Percentiles rank a stretch among this genome's conserved stretches.
Conservation (phyloP, 768 basidiomycete genomes). For the Solioccasus polychromus region DNA sequence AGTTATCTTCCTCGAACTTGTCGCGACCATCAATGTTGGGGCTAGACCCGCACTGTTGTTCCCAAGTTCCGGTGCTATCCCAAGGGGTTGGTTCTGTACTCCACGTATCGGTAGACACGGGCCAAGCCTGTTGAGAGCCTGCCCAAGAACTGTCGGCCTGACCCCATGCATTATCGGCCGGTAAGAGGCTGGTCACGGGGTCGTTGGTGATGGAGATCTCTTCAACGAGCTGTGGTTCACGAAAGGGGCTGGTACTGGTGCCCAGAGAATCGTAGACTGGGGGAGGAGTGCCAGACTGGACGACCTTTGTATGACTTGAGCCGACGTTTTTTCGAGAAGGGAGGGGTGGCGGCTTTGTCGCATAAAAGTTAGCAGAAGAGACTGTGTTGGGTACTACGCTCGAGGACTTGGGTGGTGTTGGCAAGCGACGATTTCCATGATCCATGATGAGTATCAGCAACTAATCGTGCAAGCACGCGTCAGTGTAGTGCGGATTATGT, state of each 20-base stretch:
- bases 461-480: conserved; percentile 24
- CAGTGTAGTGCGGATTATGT: conserved; percentile 25
- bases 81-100: conserved; percentile 21
- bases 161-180: conserved; percentile 28
- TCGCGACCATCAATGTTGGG: conserved; percentile 58
- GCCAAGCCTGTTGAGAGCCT: conserved; percentile 12
- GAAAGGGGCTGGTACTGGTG: conserved; percentile 32
- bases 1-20: conserved; percentile 57
- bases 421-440: conserved; percentile 37
- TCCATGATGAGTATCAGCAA: conserved; percentile 43
- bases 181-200: conserved; percentile 37
- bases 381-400: conserved; percentile 32
- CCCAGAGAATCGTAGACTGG: conserved; percentile 25
- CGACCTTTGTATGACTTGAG: conserved; percentile 36
- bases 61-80: conserved; percentile 26
- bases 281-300: conserved; percentile 27
- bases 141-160: conserved; percentile 15
- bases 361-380: conserved; percentile 27
- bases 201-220: conserved; percentile 39
- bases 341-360: conserved; percentile 35
- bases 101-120: conserved; percentile 16
- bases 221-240: conserved; percentile 54
- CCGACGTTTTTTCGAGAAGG: conserved; percentile 34
- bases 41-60: conserved; percentile 21
- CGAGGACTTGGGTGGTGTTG: conserved; percentile 40